Base-by-base conservation (phyloP, 2,329 filamentous ascomycete genomes). In the Colletotrichum cuscutae region DNA sequence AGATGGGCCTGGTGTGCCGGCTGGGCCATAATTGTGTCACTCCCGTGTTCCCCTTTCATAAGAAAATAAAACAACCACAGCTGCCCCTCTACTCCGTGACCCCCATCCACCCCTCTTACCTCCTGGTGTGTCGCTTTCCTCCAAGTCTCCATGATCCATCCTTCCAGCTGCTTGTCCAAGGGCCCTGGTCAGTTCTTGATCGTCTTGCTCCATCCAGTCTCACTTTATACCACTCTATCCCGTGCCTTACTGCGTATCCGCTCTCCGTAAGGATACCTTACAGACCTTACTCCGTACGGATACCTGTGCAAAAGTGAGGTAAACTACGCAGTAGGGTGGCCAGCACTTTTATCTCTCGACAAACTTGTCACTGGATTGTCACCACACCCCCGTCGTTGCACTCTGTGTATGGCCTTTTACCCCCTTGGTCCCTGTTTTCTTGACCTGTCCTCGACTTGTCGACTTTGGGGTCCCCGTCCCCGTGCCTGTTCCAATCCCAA, bases 21-120 rank as follows among this genome's bases (percentile, higher is more conserved):
- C 70, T 64, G 60, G 67, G 54, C 62, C 61, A 71, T 66, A 42
- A 74, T 71, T 70, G 71, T 74, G 73, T 64, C 71, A 70, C 71
- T 67, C 59, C 63, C 71, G 62, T 71, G 57, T 71, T 42, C 71
- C 71, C 71, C 71, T 73, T 73, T 73, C 71, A 73, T 73, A 67
- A 73, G 46, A 71, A 58, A 71, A 64, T 69, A 63, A 72, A 69
- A 72, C 65, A 72, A 35, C 56, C 53, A 72, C 30, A 65, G 46
- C 22, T 67, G 68, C 63, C 68, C 68, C 68, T 71, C 68, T 37
- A 19, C 15, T 52, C 32, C 11, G 32, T 35, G 32, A 58, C 49
- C 30, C 24, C 57, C 12, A 11, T 35, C 63, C 37, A 32, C n/a
- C 52, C n/a, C 32, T 19, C 28, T 49, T 49, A 19, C 65, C 37